Evolutionary conservation across 768 basidiomycete species (phyloP), one percentile per base, ranked within the genome.

Genomic region (Pulveroboletus frians): DNA sequence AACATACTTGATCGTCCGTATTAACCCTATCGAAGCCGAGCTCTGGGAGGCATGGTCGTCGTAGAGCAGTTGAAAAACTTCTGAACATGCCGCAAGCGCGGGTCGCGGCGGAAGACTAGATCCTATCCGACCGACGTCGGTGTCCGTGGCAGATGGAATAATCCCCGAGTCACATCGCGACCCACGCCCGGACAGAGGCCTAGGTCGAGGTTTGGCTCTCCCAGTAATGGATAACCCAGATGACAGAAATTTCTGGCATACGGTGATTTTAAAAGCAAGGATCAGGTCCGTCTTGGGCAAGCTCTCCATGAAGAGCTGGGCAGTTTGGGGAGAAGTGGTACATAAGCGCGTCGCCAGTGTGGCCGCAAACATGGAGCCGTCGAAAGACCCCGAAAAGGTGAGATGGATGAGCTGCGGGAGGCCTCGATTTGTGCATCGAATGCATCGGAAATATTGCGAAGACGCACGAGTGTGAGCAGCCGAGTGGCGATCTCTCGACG

Each of bases 231-330:
- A 55, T 8, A 55, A 42, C 9, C 57, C 54, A 39, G 63, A 65
- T 9, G 60, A 63, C 35, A 75, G 55, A 39, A 71, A 65, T 55
- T 67, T 73, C 39, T 71, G 71, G 54, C 76, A 78, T 13, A 77
- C 54, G 0, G 64, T 55, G 5, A 78, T 49, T 59, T 77, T 77
- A 46, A 79, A 78, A 20, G 58, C 59, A 41, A 71, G 65, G 3
- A 61, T 50, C 3, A 71, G 52, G 17, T 63, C 54, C 11, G 74
- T 70, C 39, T 68, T 69, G 3, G 61, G 58, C 21, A 79, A 54
- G 39, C 60, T 52, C 17, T 68, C 68, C 53, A 77, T 63, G 40
- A 79, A 56, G n/a, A 52, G 58, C n/a, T 60, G 62, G 14, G 67
- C 46, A 3, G 60, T 55, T 45, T 69, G 58, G 4, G 68, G 50